These are phyloP conservation scores for Irpex rosettiformis DNA, from an alignment of 1,284 basidiomycete species.

Conservation along the genomic window DNA sequence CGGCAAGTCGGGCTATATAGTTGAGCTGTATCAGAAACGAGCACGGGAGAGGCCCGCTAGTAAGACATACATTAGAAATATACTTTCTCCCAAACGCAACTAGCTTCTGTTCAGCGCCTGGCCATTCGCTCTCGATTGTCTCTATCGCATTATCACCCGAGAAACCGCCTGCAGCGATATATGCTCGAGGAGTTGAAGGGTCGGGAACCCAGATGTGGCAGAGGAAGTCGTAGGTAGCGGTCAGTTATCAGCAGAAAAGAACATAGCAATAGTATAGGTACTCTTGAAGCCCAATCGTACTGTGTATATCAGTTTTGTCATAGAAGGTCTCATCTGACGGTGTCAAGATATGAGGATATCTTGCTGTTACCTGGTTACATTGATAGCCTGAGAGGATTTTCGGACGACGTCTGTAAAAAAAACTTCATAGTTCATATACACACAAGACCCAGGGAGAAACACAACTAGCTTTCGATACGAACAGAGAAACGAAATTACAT, in stretches of 20 bases:
- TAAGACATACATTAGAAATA: constrained; percentile 36
- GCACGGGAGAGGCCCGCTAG: neutral
- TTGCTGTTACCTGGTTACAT: too few relatives aligned
- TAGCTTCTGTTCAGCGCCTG: constrained; percentile 24
- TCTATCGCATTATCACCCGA: constrained; percentile 22
- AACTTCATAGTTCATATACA: too few relatives aligned
- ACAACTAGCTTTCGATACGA: too few relatives aligned
- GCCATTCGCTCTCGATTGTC: constrained; percentile 23
- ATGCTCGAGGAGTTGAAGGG: constrained; percentile 10
- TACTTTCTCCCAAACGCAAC: constrained; percentile 45
- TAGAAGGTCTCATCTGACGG: too few relatives aligned
- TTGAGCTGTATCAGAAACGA: neutral
- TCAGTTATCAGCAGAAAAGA: too few relatives aligned
- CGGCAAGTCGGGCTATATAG: constrained; percentile 42
- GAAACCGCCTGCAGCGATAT: constrained; percentile 35
- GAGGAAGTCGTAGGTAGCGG: constrained; percentile 28
- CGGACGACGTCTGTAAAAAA: too few relatives aligned
- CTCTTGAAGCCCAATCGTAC: neutral
- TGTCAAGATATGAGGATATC: too few relatives aligned
- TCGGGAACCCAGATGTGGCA: constrained; percentile 25
- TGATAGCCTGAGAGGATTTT: too few relatives aligned
- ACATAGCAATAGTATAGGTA: too few relatives aligned
- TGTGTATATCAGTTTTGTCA: neutral
- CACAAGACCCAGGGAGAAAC: too few relatives aligned
- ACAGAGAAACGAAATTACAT: neutral